Percentiles rank a stretch among this genome's conserved stretches.
These are phyloP conservation scores for Holtermannia corniformis DNA, from an alignment of 768 basidiomycete species.

Conservation along the genomic window DNA sequence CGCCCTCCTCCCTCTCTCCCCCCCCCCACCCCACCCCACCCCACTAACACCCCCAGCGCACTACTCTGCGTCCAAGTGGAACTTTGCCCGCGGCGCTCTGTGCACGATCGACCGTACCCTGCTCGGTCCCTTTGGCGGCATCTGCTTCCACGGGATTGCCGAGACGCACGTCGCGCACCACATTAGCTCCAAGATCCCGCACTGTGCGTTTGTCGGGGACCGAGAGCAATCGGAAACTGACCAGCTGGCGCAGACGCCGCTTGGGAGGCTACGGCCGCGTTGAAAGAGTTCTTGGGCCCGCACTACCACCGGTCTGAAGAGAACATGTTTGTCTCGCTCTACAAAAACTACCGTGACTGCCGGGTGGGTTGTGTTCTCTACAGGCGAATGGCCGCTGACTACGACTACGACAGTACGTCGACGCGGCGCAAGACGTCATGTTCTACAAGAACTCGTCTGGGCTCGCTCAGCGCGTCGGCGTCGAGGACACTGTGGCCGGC, in stretches of 20 bases:
- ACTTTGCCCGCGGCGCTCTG: conserved; percentile 86
- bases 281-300: conserved; percentile 64
- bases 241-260: conserved; percentile 44
- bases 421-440: conserved; percentile 78
- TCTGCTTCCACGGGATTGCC: conserved; percentile 81
- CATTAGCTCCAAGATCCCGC: conserved; percentile 88
- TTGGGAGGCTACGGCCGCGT: conserved; percentile 81
- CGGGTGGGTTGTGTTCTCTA: conserved; percentile 62
- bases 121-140: conserved; percentile 75
- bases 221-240: background rate
- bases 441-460: conserved; percentile 59
- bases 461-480: conserved; percentile 59
- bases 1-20: background rate
- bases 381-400: conserved; percentile 24
- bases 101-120: conserved; percentile 78
- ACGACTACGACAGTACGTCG: conserved; percentile 56
- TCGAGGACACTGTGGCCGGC: conserved; percentile 47
- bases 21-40: background rate
- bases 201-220: conserved; percentile 51
- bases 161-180: conserved; percentile 93
- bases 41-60: conserved; percentile 47
- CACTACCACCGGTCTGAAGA: conserved; percentile 42
- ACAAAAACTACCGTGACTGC: conserved; percentile 62
- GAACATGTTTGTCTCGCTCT: conserved; percentile 52
- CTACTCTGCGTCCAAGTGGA: conserved; percentile 81